These are phyloP conservation scores for Salvia rosmarinus DNA, from an alignment of 257 asterid genomes.

Conservation along the genomic window DNA sequence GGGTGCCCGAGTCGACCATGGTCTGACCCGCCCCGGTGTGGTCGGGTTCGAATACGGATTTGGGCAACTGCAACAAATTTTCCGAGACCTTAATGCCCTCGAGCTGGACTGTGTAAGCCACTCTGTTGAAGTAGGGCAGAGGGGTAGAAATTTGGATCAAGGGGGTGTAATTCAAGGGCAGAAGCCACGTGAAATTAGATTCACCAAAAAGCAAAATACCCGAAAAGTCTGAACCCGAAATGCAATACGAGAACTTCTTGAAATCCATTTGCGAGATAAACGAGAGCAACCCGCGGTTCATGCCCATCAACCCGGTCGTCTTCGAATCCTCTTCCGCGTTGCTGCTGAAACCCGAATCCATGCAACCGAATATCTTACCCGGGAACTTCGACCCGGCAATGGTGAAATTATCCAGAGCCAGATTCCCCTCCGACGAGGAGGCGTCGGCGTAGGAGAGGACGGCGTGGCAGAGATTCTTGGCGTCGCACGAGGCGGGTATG, in stretches of 20 bases:
- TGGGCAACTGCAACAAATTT: constrained; percentile 56
- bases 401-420: constrained; percentile 61
- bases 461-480: constrained; percentile 78
- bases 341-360: constrained; percentile 79
- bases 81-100: constrained; percentile 76
- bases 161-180: constrained; percentile 77
- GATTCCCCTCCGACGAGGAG: constrained; percentile 77
- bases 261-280: constrained; percentile 86
- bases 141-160: constrained; percentile 72
- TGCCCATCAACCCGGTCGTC: constrained; percentile 90
- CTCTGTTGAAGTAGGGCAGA: constrained; percentile 79
- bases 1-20: constrained; percentile 97
- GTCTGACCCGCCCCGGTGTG: constrained; percentile 98
- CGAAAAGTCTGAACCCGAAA: constrained; percentile 67
- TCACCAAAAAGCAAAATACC: constrained; percentile 76
- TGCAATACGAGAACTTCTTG: constrained; percentile 82
- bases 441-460: constrained; percentile 78
- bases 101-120: constrained; percentile 80
- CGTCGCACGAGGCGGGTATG: constrained; percentile 85
- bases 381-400: constrained; percentile 67
- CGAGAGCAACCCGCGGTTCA: constrained; percentile 87
- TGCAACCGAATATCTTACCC: constrained; percentile 74
- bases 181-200: constrained; percentile 59
- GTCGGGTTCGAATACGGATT: constrained; percentile 76
- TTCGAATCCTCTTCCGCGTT: constrained; percentile 69